A percentile compares a stretch with the other conserved stretches of the same genome.
phyloP scores from a whole-genome alignment of 139 green algal species.

The Chlorella vulgaris region DNA sequence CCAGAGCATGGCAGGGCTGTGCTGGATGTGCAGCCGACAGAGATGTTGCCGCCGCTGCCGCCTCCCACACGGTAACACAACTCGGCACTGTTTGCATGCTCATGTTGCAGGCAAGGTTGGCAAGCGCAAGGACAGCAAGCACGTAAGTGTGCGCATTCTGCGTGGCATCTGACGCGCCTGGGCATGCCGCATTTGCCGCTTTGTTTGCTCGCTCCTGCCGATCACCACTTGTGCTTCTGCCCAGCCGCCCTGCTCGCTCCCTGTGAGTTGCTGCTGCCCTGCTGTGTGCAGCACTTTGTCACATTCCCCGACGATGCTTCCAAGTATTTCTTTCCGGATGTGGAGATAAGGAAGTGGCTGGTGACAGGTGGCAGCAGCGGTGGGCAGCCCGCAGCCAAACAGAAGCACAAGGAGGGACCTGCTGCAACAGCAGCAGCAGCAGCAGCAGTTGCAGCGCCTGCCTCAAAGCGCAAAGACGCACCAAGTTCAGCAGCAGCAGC shows the following conservation, averaged over 20 bases:
- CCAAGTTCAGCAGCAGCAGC: not conserved
- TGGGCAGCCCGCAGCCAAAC: not conserved
- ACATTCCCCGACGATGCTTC: not conserved
- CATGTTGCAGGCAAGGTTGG: conserved; percentile 11
- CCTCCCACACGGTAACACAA: too few species aligned
- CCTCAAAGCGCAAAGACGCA: too few species aligned
- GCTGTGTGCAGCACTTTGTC: conserved; percentile 14
- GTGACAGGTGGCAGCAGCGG: not conserved
- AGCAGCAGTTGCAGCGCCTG: not conserved
- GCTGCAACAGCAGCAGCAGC: not conserved
- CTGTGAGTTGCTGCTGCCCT: not conserved
- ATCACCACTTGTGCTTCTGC: not conserved
- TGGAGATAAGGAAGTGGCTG: not conserved
- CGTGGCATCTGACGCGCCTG: not conserved
- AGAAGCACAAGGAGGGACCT: not conserved
- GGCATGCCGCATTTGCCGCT: not conserved
- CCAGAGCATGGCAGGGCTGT: too few species aligned
- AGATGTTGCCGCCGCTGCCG: too few species aligned
- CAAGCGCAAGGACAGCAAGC: not conserved
- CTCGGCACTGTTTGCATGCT: too few species aligned
- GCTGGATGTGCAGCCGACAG: too few species aligned
- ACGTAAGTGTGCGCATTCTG: conserved; percentile 13
- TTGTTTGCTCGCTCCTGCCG: not conserved
- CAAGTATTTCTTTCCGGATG: conserved; percentile 7
- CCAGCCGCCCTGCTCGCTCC: not conserved